These are phyloP conservation scores for Aspergillus sp. DNA, from an alignment of 2,329 filamentous ascomycete genomes.

Conservation along the genomic window DNA sequence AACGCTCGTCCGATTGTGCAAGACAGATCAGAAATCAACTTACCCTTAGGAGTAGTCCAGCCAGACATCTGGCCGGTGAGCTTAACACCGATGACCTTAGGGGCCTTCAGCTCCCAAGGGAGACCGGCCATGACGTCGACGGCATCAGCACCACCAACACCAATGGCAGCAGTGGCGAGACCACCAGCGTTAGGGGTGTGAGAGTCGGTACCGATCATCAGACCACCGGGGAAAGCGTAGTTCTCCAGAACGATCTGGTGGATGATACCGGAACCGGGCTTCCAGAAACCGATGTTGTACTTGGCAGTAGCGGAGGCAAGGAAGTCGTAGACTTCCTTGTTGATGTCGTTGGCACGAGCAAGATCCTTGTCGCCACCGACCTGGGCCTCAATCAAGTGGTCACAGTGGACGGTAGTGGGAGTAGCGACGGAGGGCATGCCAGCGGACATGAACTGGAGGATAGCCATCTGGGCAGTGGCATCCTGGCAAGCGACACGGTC, in stretches of 20 bases:
- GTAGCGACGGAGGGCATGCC: constrained; percentile 95
- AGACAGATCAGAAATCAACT: constrained; percentile 30
- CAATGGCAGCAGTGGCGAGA: constrained; percentile 91
- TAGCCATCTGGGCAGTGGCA: constrained; percentile 99
- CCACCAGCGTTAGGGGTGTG: constrained; percentile 97
- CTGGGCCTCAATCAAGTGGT: constrained; percentile 99
- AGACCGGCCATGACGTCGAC: constrained; percentile 98
- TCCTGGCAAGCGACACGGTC: constrained; percentile 99
- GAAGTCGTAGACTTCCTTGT: constrained; percentile 99
- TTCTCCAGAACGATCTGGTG: constrained; percentile 99
- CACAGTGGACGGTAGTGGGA: constrained; percentile 94
- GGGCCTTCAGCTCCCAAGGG: constrained; percentile 97
- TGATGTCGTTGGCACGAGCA: constrained; percentile 84
- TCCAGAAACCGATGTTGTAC: constrained; percentile 99
- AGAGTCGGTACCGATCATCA: constrained; percentile 96
- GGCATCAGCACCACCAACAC: constrained; percentile 96
- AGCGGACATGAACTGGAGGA: constrained; percentile 99
- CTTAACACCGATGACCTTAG: constrained; percentile 94
- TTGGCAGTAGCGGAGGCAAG: constrained; percentile 90
- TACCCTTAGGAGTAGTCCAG: constrained; percentile 92
- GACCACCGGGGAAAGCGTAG: constrained; percentile 97
- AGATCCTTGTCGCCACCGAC: constrained; percentile 92
- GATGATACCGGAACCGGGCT: constrained; percentile 96
- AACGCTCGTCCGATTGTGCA: neutral
- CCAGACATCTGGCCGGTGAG: constrained; percentile 85